A percentile compares a stretch with the other conserved stretches of the same genome.
Evolutionary conservation across 2,329 filamentous ascomycete genomes (phyloP).

Genomic region (Fusarium stilboides): DNA sequence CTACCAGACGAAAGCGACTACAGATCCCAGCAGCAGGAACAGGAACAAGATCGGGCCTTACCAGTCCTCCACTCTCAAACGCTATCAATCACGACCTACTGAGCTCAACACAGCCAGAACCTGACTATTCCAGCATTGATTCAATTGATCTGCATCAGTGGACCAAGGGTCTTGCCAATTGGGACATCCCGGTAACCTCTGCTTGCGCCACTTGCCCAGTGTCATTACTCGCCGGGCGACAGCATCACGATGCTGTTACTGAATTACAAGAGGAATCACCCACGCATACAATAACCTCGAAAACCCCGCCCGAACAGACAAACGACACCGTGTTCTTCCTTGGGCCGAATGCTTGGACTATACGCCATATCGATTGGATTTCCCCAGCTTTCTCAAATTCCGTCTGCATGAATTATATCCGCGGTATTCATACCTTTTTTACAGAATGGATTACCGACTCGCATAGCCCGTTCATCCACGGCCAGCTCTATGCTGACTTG

Average conservation of each 20-base stretch:
- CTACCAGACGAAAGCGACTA: neutral
- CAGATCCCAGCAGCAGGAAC: neutral
- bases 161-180: neutral
- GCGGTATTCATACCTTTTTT: constrained; percentile 4
- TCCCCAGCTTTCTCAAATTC: constrained; percentile 1
- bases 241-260: neutral
- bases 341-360: neutral
- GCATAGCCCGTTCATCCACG: constrained; percentile 20
- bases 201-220: neutral
- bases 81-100: neutral
- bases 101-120: neutral
- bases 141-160: constrained; percentile 10
- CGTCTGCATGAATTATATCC: constrained; percentile 16
- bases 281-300: neutral
- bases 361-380: constrained; percentile 11
- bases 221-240: neutral
- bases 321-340: constrained; percentile 14
- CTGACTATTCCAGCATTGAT: too few relatives aligned
- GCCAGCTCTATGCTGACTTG: constrained; percentile 14
- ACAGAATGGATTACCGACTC: constrained; percentile 10
- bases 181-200: neutral
- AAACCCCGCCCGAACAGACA: neutral
- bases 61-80: neutral
- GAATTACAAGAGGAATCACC: neutral
- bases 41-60: neutral